Conservation (phyloP, 306 rosid genomes). For the Alnus glutinosa region DNA sequence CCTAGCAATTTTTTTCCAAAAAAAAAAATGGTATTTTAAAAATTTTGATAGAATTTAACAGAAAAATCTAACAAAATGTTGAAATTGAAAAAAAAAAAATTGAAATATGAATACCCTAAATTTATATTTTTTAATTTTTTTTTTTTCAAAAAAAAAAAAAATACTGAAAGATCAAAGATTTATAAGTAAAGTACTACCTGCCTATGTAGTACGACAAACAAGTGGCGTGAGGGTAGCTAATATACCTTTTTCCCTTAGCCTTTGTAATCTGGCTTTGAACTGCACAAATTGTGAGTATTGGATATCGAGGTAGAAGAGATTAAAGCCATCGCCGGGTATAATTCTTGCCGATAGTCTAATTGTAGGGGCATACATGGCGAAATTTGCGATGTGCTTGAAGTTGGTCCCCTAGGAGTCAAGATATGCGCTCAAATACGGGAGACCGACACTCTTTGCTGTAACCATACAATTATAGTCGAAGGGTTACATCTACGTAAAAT, state of each 20-base stretch:
- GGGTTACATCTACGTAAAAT: no score
- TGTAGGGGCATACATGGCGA: constrained; percentile 28
- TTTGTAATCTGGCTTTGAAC: constrained; percentile 2
- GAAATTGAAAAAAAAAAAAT: no score
- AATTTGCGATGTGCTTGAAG: constrained; percentile 31
- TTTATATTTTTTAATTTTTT: no score
- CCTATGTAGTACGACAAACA: no score
- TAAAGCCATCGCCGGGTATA: constrained; percentile 19
- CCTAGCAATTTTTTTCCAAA: no score
- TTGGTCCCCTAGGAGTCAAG: constrained; percentile 33
- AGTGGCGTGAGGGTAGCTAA: background rate
- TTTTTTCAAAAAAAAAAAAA: no score
- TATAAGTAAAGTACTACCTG: no score
- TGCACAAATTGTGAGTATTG: constrained; percentile 27
- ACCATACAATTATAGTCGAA: background rate
- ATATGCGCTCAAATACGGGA: constrained; percentile 29
- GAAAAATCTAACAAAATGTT: no score
- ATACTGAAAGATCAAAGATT: no score
- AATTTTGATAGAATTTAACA: no score
- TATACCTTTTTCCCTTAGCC: constrained; percentile 6
- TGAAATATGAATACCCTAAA: no score
- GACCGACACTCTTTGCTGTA: constrained; percentile 24
- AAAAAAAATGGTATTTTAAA: no score
- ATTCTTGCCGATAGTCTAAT: constrained; percentile 12
- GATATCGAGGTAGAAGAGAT: constrained; percentile 31